Percentiles rank a stretch among this genome's conserved stretches.
phyloP scores from a whole-genome alignment of 192 early-diverging fungal genomes.

The Entomortierella chlamydospora region DNA sequence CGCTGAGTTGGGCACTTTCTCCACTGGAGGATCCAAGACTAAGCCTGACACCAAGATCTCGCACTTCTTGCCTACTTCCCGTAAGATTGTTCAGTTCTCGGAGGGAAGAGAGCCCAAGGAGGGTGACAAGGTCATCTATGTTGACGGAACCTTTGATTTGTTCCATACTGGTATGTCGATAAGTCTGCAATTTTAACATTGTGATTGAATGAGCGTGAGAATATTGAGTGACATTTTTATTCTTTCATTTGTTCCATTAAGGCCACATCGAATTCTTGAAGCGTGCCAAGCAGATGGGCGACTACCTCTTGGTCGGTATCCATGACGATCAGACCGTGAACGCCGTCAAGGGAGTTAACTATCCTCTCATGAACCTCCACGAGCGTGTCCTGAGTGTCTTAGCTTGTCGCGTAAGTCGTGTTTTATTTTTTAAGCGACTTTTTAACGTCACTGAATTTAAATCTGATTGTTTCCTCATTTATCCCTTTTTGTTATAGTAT shows the following conservation, averaged over 20 bases:
- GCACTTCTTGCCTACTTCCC: conserved; percentile 90
- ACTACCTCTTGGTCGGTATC: conserved; percentile 94
- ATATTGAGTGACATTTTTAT: background rate
- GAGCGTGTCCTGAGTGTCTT: conserved; percentile 95
- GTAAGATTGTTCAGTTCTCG: conserved; percentile 91
- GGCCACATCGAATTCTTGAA: conserved; percentile 96
- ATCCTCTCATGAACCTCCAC: conserved; percentile 95
- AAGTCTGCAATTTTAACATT: too few relatives aligned
- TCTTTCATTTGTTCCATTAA: conserved; percentile 56
- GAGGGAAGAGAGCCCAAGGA: conserved; percentile 80
- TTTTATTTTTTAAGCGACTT: background rate
- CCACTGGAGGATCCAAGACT: conserved; percentile 57
- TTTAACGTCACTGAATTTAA: too few relatives aligned
- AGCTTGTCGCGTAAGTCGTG: conserved; percentile 81
- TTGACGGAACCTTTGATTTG: conserved; percentile 96
- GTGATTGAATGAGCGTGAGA: too few relatives aligned
- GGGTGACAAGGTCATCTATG: conserved; percentile 89
- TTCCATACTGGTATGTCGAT: conserved; percentile 79
- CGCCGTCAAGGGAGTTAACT: conserved; percentile 85
- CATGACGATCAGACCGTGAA: conserved; percentile 94
- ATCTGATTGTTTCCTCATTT: too few relatives aligned
- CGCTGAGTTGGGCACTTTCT: conserved; percentile 71
- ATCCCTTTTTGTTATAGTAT: conserved; percentile 66
- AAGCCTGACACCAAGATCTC: conserved; percentile 73
- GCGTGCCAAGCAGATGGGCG: conserved; percentile 84